phyloP scores from a whole-genome alignment of 1,139 yeast species.

The Trichomonascaceae sp. region DNA sequence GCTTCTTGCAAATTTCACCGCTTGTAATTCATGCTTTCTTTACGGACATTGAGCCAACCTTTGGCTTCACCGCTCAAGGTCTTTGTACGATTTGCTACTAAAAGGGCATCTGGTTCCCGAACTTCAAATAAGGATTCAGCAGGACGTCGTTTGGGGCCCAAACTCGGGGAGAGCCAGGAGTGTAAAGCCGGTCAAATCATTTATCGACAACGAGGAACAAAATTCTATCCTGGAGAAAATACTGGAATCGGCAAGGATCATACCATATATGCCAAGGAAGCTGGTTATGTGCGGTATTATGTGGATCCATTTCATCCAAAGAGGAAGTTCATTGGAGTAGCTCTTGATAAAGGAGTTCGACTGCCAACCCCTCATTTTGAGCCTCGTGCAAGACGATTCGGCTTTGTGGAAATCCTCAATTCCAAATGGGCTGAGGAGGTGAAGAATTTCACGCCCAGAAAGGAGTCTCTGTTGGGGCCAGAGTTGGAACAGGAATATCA shows the following conservation, averaged over 20 bases:
- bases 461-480: conserved; percentile 56
- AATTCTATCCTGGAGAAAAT: conserved; percentile 91
- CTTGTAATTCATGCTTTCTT: conserved; percentile 5
- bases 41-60: conserved; percentile 5
- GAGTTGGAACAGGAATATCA: conserved; percentile 38
- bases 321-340: conserved; percentile 85
- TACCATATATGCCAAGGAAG: conserved; percentile 84
- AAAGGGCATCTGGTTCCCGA: conserved; percentile 89
- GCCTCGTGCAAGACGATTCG: conserved; percentile 82
- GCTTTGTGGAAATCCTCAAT: conserved; percentile 39
- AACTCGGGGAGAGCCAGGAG: conserved; percentile 64
- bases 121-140: conserved; percentile 92
- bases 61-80: conserved; percentile 8
- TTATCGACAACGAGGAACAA: conserved; percentile 96
- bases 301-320: conserved; percentile 96
- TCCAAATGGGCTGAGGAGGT: conserved; percentile 37
- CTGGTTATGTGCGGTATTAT: conserved; percentile 88
- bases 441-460: conserved; percentile 51
- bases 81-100: conserved; percentile 79
- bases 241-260: conserved; percentile 86
- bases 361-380: conserved; percentile 87
- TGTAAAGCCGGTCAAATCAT: conserved; percentile 83
- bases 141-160: conserved; percentile 91
- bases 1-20: neutral
- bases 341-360: conserved; percentile 54